Conservation (phyloP, 208 protist species). For the Acanthamoeba polyphaga region DNA sequence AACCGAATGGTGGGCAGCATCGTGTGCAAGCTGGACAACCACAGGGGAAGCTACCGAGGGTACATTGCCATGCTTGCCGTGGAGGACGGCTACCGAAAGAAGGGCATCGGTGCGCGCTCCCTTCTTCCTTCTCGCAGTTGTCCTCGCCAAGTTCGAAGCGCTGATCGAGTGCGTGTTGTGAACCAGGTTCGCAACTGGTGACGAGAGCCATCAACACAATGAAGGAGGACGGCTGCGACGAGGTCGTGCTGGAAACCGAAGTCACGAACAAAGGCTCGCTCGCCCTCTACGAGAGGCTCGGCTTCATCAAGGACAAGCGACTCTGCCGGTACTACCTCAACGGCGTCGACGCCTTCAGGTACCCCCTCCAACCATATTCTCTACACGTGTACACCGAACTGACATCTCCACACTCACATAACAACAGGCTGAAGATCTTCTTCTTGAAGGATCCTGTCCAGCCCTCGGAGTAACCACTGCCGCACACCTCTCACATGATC, state of each 20-base stretch:
- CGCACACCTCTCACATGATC: not conserved
- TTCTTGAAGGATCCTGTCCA: constrained; percentile 29
- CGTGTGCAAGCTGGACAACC: constrained; percentile 90
- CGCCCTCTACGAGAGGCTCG: constrained; percentile 96
- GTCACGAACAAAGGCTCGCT: constrained; percentile 95
- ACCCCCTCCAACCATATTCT: too few species aligned
- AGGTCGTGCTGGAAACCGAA: constrained; percentile 97
- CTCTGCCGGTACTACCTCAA: constrained; percentile 93
- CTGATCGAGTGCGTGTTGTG: not conserved
- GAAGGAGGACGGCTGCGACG: constrained; percentile 93
- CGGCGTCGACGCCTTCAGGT: constrained; percentile 95
- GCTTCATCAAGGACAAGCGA: constrained; percentile 94
- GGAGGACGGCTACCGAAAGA: constrained; percentile 93
- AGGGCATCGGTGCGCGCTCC: constrained; percentile 91
- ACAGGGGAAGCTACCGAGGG: constrained; percentile 89
- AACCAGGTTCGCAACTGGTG: constrained; percentile 91
- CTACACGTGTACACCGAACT: too few species aligned
- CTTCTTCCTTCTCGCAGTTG: not conserved
- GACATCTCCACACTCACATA: not conserved
- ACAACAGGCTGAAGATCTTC: constrained; percentile 38
- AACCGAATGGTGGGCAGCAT: constrained; percentile 93
- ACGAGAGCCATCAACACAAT: constrained; percentile 94
- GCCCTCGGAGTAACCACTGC: too few species aligned
- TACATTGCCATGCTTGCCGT: constrained; percentile 99
- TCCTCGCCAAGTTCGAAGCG: not conserved